Evolutionary conservation across 2,329 filamentous ascomycete species (phyloP), one percentile per base, ranked within the genome.

Genomic region (Colletotrichum plurivorum): DNA sequence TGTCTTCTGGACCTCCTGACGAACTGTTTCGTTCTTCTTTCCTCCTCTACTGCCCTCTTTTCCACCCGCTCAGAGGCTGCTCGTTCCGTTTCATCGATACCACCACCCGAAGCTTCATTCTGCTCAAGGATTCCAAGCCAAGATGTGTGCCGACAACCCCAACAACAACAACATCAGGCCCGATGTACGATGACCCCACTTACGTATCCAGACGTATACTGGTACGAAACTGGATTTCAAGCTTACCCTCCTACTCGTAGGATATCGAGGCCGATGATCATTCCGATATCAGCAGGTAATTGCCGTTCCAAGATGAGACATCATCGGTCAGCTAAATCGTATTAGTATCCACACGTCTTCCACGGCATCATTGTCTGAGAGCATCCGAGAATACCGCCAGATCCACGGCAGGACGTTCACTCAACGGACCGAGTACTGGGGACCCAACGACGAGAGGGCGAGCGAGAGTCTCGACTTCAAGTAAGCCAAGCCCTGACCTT

Each of bases 291-390:
- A 16, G 13, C 12, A 43, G 41, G 41, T 43, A 43, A 13, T 15
- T 43, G 9, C 12, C 41, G 9, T 43, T 43, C 41, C 41, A 15
- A 15, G 41, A 16, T 43, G 16, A 43, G 8, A 2, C 16, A 13
- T 16, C 12, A 12, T 43, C 2, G 4, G 41, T 5, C 12, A 16
- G 12, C 41, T 43, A 43, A 43, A 2, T 1, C 12, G 3, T 43
- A 8, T 9, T 5, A 54, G 51, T 12, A 9, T 54, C 13, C 27
- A n/a, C 16, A 39, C 52, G 4, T 39, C 51, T 7, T 78, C 76
- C 2, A 78, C 76, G 2, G 72, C 73, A 1, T 80, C 78, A 16
- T 71, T 80, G 3, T 73, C 74, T 4, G 75, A 76, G 5, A 78
- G 75, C 63, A 76, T 79, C 52, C 73, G 74, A 18, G 72, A 78